phyloP scores from a whole-genome alignment of 2,329 filamentous ascomycete species.

The Hypoxylon sp. region DNA sequence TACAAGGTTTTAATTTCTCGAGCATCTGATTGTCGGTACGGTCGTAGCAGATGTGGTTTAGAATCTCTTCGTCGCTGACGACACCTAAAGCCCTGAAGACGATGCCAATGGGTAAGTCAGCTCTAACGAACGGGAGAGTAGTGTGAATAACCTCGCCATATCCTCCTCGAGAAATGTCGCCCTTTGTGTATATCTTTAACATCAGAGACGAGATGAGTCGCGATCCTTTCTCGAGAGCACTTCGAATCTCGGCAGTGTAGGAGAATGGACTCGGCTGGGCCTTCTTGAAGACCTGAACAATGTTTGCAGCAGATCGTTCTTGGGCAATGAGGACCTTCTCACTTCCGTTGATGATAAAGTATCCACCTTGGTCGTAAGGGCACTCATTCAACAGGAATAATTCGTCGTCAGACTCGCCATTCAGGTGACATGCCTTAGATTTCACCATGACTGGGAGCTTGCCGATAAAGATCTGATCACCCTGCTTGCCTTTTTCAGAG shows the following conservation, averaged over 20 bases:
- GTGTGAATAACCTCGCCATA: conserved; percentile 91
- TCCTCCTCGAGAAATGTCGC: conserved; percentile 80
- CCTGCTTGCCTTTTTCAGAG: conserved; percentile 68
- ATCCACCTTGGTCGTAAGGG: conserved; percentile 97
- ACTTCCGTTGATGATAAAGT: conserved; percentile 99
- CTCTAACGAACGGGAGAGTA: conserved; percentile 92
- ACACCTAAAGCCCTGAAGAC: conserved; percentile 96
- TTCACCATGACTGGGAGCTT: conserved; percentile 99
- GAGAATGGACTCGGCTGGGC: conserved; percentile 91
- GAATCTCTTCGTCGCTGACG: conserved; percentile 96
- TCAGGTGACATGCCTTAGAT: conserved; percentile 93
- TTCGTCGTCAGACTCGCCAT: conserved; percentile 84
- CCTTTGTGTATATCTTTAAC: conserved; percentile 90
- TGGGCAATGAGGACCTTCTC: conserved; percentile 99
- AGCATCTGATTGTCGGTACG: conserved; percentile 96
- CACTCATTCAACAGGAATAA: conserved; percentile 96
- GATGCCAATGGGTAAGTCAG: conserved; percentile 92
- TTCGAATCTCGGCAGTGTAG: conserved; percentile 95
- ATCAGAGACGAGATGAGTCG: conserved; percentile 92
- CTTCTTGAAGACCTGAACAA: conserved; percentile 99
- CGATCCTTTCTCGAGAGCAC: conserved; percentile 95
- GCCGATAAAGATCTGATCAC: conserved; percentile 86
- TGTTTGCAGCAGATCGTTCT: conserved; percentile 97
- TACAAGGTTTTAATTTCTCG: conserved; percentile 96
- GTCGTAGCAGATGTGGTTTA: conserved; percentile 98